Evolutionary conservation across 2,329 filamentous ascomycete species (phyloP), one percentile per base, ranked within the genome.

Genomic region (Macrophomina tecta): DNA sequence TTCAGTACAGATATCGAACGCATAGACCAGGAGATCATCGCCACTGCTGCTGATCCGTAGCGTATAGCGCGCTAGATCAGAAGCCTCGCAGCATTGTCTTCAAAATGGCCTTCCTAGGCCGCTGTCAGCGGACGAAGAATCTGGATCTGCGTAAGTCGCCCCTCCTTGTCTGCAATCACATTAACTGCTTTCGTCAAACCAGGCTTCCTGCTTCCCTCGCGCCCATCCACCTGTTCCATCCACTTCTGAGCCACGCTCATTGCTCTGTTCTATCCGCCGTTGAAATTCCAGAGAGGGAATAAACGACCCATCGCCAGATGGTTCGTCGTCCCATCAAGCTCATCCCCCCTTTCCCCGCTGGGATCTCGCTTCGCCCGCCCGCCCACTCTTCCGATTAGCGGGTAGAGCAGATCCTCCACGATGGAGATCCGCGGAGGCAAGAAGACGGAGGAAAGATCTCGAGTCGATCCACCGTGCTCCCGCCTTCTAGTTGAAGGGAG

Each of bases 331-430:
- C 28, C 4, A 3, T 23, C 23, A 51, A 51, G 48, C 48, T 51
- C 18, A 2, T n/a, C 16, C 9, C 16, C 16, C 45, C 23, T 23
- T 23, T 23, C 23, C 23, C 23, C 23, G 23, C 23, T 23, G 23
- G 23, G 23, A 23, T 23, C 18, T 5, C 45, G n/a, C n/a, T 2
- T 45, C 42, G 42, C 11, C 11, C 16, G 5, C 48, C 18, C 11
- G 5, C 48, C 48, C 48, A 9, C 48, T 51, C 23, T 14, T n/a
- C 18, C 48, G 48, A 30, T 51, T n/a, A 30, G 48, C 48, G 48
- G 48, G 42, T 45, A 45, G 38, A n/a, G 48, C 18, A 51, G 48
- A 51, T 51, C 18, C 48, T 51, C 48, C 48, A 30, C 48, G 11
- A 45, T n/a, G 42, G 16, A 45, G 42, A 45, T 45, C 42, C 5